Percentiles rank a stretch among this genome's conserved stretches.
These are phyloP conservation scores for Trichoderma endophyticum DNA, from an alignment of 2,329 filamentous ascomycete genomes.

Conservation along the genomic window DNA sequence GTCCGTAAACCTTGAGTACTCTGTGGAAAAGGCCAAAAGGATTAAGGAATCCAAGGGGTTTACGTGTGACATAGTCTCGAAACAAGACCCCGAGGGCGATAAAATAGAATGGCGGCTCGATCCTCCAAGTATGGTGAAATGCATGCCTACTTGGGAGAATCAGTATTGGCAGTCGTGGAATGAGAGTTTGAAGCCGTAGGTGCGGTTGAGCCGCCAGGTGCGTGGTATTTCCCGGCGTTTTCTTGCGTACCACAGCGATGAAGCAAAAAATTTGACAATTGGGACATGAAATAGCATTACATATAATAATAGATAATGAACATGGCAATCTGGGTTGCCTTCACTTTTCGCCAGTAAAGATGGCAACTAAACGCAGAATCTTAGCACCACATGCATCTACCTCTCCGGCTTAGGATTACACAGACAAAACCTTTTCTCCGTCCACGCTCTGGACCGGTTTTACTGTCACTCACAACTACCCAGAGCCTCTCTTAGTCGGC, in stretches of 20 bases:
- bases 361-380: background rate
- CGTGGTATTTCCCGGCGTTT: background rate
- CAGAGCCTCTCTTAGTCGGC: too few relatives aligned
- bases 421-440: too few relatives aligned
- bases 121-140: constrained; percentile 47
- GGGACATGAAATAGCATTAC: background rate
- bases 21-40: constrained; percentile 39
- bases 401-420: too few relatives aligned
- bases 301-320: background rate
- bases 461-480: too few relatives aligned
- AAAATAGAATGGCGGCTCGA: constrained; percentile 41
- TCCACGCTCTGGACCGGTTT: too few relatives aligned
- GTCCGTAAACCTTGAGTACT: constrained; percentile 53
- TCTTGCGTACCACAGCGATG: background rate
- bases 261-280: background rate
- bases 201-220: background rate
- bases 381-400: too few relatives aligned
- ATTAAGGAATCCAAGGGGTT: constrained; percentile 52
- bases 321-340: background rate
- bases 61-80: constrained; percentile 34
- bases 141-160: constrained; percentile 42
- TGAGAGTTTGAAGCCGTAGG: constrained; percentile 11
- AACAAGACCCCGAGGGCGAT: constrained; percentile 27
- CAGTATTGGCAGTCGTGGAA: constrained; percentile 42
- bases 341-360: background rate